Percentiles rank a stretch among this genome's conserved stretches.
Evolutionary conservation across 2,329 filamentous ascomycete genomes (phyloP).

Genomic region (Aspergillus nomiae): DNA sequence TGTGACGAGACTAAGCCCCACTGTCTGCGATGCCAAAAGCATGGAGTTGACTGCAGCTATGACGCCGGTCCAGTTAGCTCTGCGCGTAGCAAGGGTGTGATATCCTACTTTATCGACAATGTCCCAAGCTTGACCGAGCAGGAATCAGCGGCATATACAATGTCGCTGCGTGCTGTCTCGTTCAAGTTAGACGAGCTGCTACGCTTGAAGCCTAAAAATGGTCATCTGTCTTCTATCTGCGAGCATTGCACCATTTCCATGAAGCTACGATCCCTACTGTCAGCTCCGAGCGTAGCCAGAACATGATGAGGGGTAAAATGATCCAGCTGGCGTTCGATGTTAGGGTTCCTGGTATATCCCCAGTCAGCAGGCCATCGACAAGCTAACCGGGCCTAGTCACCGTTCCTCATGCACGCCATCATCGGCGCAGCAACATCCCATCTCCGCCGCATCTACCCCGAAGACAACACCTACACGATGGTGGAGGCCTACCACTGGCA

Average conservation of each 20-base stretch:
- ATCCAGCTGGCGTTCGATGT: slow-evolving; percentile 36
- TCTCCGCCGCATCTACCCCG: slow-evolving; percentile 29
- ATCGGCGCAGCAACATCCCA: slow-evolving; percentile 35
- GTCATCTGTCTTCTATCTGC: slow-evolving; percentile 11
- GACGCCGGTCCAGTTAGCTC: slow-evolving; percentile 7
- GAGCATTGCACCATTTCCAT: slow-evolving; percentile 35
- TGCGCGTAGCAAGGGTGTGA: slow-evolving; percentile 10
- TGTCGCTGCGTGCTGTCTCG: slow-evolving; percentile 23
- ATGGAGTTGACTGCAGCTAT: slow-evolving; percentile 35
- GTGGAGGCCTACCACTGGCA: slow-evolving; percentile 42
- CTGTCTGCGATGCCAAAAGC: slow-evolving; percentile 34
- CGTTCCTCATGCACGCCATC: slow-evolving; percentile 42
- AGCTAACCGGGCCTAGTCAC: slow-evolving; percentile 26
- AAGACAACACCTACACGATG: slow-evolving; percentile 28
- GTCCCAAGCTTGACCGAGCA: slow-evolving; percentile 13
- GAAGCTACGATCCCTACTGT: slow-evolving; percentile 17
- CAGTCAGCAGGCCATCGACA: not conserved
- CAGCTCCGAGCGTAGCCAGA: slow-evolving; percentile 14
- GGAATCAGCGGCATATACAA: slow-evolving; percentile 21
- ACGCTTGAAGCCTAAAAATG: slow-evolving; percentile 9
- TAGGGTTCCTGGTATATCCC: not conserved
- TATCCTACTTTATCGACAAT: slow-evolving; percentile 18
- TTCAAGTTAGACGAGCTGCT: slow-evolving; percentile 30
- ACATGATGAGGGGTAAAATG: slow-evolving; percentile 27
- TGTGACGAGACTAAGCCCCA: slow-evolving; percentile 38